phyloP scores from a whole-genome alignment of 1,284 basidiomycete genomes.

The Puccinia novopanici region DNA sequence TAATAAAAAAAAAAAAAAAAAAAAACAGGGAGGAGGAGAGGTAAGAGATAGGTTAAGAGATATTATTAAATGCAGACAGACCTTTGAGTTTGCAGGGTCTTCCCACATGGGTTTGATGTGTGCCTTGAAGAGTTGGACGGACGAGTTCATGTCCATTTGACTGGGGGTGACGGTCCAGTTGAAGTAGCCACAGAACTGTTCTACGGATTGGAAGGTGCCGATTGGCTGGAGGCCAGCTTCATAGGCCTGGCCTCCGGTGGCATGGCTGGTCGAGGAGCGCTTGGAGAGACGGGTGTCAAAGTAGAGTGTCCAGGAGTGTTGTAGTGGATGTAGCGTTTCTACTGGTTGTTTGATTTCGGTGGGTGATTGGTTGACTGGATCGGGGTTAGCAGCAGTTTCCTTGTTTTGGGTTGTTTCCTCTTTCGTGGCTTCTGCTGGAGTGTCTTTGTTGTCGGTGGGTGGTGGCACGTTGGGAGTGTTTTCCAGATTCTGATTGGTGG shows the following conservation, averaged over 20 bases:
- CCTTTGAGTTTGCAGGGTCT: constrained; percentile 79
- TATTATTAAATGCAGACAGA: constrained; percentile 41
- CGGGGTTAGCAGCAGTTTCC: not conserved
- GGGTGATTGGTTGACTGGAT: constrained; percentile 6
- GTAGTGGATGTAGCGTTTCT: constrained; percentile 61
- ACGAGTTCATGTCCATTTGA: constrained; percentile 79
- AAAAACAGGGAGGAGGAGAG: not conserved
- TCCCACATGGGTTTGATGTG: constrained; percentile 92
- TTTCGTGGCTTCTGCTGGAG: not conserved
- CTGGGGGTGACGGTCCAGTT: constrained; percentile 91
- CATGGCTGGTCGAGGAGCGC: constrained; percentile 53
- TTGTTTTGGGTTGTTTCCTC: not conserved
- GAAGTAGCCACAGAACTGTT: constrained; percentile 88
- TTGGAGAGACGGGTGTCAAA: constrained; percentile 73
- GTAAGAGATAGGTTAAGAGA: not conserved
- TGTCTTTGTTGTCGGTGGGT: not conserved
- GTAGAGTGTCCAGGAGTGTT: constrained; percentile 86
- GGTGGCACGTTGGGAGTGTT: not conserved
- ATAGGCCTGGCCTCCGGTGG: constrained; percentile 69
- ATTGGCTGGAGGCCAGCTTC: constrained; percentile 75
- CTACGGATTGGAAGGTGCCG: constrained; percentile 77
- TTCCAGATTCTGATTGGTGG: not conserved
- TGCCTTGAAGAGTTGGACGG: constrained; percentile 91
- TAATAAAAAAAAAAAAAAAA: not conserved
- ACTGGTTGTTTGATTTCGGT: not conserved